These are phyloP conservation scores for Talaromyces sp. DNA, from an alignment of 2,329 filamentous ascomycete genomes.

Conservation along the genomic window DNA sequence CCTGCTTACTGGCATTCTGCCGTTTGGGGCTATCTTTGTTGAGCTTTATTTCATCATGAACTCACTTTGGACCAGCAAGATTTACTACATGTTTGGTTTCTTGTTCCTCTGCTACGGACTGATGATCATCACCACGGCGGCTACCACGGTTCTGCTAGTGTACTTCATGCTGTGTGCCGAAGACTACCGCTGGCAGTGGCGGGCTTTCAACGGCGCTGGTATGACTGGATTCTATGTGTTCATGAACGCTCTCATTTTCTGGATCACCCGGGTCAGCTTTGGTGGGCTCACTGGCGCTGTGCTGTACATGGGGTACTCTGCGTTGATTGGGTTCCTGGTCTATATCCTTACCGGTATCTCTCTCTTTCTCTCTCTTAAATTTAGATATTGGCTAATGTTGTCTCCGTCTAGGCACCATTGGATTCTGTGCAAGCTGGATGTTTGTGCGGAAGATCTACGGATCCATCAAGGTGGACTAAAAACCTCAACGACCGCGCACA, in stretches of 20 bases:
- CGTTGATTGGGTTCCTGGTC: conserved; percentile 81
- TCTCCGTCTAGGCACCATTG: conserved; percentile 68
- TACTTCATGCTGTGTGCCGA: conserved; percentile 95
- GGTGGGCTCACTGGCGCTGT: conserved; percentile 80
- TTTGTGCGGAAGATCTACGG: conserved; percentile 92
- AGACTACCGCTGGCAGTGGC: conserved; percentile 99
- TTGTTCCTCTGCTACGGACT: conserved; percentile 95
- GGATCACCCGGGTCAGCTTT: conserved; percentile 80
- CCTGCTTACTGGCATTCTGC: conserved; percentile 83
- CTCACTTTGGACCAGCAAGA: conserved; percentile 96
- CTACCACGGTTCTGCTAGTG: conserved; percentile 87
- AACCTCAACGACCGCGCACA: neutral
- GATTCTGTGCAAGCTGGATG: conserved; percentile 89
- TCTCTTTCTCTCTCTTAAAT: conserved; percentile 1
- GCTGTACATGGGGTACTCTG: conserved; percentile 88
- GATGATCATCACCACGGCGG: conserved; percentile 92
- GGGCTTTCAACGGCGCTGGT: conserved; percentile 84
- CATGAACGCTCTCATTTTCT: conserved; percentile 83
- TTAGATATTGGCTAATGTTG: neutral
- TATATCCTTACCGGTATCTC: conserved; percentile 87
- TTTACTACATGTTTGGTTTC: conserved; percentile 99
- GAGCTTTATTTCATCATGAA: conserved; percentile 99
- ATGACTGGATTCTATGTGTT: conserved; percentile 91
- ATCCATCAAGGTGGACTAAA: conserved; percentile 95
- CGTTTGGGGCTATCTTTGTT: conserved; percentile 95